phyloP scores from a whole-genome alignment of 257 asterid species.

The Salvia rosmarinus region DNA sequence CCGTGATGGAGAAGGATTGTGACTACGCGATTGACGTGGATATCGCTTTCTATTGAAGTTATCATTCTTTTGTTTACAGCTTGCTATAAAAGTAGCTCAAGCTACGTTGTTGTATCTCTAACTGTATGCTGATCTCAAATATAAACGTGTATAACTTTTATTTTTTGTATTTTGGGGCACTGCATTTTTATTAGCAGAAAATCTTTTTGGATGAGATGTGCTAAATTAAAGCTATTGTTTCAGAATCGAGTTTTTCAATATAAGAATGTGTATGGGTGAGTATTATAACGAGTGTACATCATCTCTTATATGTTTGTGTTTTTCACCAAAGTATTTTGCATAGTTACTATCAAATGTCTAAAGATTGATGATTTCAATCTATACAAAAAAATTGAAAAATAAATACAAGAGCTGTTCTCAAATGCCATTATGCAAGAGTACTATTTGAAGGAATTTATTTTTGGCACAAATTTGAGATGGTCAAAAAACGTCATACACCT shows the following conservation, averaged over 20 bases:
- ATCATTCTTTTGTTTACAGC: constrained; percentile 34
- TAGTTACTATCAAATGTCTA: no score
- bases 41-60: constrained; percentile 27
- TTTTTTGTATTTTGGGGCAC: not conserved
- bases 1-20: constrained; percentile 28
- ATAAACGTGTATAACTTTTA: not conserved
- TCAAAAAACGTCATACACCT: no score
- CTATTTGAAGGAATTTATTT: no score
- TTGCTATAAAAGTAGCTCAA: constrained; percentile 5
- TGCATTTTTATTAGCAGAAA: no score
- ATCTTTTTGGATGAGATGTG: not conserved
- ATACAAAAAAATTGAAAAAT: no score
- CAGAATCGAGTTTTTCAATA: not conserved
- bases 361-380: not conserved
- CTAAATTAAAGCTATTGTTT: not conserved
- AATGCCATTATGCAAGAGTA: no score
- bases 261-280: not conserved
- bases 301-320: no score
- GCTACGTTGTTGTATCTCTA: constrained; percentile 28
- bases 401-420: no score
- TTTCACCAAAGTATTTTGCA: no score
- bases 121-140: constrained; percentile 20
- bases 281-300: not conserved
- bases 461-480: no score
- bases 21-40: constrained; percentile 8